Evolutionary conservation across 2,329 filamentous ascomycete species (phyloP), one percentile per base, ranked within the genome.

Genomic region (Epichloe baconii): DNA sequence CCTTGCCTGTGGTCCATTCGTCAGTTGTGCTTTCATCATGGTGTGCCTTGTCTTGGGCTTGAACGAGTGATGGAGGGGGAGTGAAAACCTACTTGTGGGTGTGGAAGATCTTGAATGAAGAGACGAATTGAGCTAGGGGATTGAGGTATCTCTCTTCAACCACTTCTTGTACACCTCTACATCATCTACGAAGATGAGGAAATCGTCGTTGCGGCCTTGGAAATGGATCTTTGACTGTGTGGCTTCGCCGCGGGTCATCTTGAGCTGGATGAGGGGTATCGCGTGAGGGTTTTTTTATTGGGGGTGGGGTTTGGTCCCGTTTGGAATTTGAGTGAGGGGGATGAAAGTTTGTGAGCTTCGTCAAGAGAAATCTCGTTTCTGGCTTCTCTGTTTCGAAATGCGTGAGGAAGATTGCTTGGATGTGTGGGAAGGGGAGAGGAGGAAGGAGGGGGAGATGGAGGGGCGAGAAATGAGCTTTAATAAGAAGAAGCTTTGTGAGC

Each of bases 21-120:
- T 14, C n/a, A 12, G 19, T 15, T 14, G 3, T 19, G 3, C 41
- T 19, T 11, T 12, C 5, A 11, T 26, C 23, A 21, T 5, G 40
- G 19, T 21, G 15, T 6, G 26, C 3, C 11, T n/a, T 4, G 31
- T 31, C 11, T 40, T 43, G 21, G 51, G 36, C 49, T 45, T 37
- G 34, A 48, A 12, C 11, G 34, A 19, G 41, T 41, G 4, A 40
- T 44, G 31, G 21, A 5, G 21, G 21, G 15, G 17, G 17, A 5
- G 12, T n/a, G 1, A 4, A 14, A 46, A 74, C 86, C 72, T 77
- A 96, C 90, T 84, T 86, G 74, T 94, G 86, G 37, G 89, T 95
- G 43, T 85, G 74, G 63, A 95, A 95, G 63, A 98, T 76, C 77
- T 95, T 87, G 77, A 88, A 97, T 7, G 85, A 78, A 53, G 83